Base-by-base conservation (phyloP, 768 basidiomycete species). In the Rhodosporidiobolus odoratus region DNA sequence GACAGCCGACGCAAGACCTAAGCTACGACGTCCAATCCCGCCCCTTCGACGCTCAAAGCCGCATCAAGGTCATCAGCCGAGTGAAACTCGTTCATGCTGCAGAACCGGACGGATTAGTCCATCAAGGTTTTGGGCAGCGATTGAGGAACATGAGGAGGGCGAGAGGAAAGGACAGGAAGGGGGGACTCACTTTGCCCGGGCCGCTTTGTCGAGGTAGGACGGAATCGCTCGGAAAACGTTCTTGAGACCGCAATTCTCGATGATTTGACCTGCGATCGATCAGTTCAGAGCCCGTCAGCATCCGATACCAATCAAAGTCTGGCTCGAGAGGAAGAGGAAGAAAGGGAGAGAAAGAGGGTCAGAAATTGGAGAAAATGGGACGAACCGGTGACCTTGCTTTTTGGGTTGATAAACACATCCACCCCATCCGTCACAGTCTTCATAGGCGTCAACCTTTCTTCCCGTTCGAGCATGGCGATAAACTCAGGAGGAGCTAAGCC, bases 401-500 rank as follows among this genome's bases (percentile, higher is more conserved):
- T 9, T 0, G 67, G 68, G 40, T 47, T 9, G 53, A 73, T 45
- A 64, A 73, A 73, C 30, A 69, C 41, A 27, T 69, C 72, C 10
- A 73, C 68, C 10, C 34, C 72, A 47, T 68, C 34, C 8, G 48
- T n/a, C 27, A 73, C 48, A 17, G 72, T 73, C 40, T 53, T 45
- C 64, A 73, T 69, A 3, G 72, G 72, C 48, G 72, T 73, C 21
- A 73, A 23, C 21, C 72, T 58, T 23, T 63, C 35, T 17, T 69
- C 72, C 16, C 34, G 23, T 30, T 48, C 65, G 30, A 73, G 67
- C 38, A 54, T 60, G 12, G 62, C 56, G 61, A 69, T 52, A 38
- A 73, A 73, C 4, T 40, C 68, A 8, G 58, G 58, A 1, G 72
- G 72, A 0, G 72, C 72, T 37, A 73, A 65, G 6, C 59, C 67